A percentile compares a stretch with the other conserved stretches of the same genome.
Conservation (phyloP, 306 rosid species). For the Castanospermum australe region DNA sequence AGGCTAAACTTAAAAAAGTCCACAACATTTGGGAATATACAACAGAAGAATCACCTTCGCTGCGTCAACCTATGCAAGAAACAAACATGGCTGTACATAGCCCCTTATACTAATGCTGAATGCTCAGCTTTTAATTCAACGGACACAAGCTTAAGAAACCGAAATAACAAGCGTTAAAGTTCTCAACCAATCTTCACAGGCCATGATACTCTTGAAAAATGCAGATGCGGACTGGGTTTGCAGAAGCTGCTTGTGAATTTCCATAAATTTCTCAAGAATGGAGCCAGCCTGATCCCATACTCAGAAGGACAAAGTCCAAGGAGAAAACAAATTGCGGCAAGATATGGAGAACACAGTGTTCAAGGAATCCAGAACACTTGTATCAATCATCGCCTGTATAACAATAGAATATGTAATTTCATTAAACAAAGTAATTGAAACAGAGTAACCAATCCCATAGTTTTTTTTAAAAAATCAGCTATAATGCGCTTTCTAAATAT, state of each 20-base stretch:
- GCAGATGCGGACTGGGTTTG: neutral
- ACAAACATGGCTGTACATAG: no score
- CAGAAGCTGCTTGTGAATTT: neutral
- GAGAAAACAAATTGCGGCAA: neutral
- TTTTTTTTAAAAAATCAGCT: neutral
- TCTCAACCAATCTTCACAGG: no score
- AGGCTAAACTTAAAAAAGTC: neutral
- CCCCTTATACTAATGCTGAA: no score
- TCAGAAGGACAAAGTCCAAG: neutral
- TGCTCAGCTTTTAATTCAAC: neutral
- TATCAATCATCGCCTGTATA: conserved; percentile 33
- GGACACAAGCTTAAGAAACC: conserved; percentile 10
- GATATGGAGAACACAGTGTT: neutral
- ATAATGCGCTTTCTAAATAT: neutral
- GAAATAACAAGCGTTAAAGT: no score
- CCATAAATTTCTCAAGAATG: neutral
- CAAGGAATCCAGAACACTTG: conserved; percentile 3
- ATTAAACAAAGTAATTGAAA: neutral
- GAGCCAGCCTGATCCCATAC: neutral
- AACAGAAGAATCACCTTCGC: neutral
- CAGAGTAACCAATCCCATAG: neutral
- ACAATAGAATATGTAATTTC: conserved; percentile 6
- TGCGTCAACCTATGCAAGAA: neutral
- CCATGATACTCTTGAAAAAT: neutral
- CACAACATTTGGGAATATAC: neutral